A percentile compares a stretch with the other conserved stretches of the same genome.
Conservation (phyloP, 2,329 filamentous ascomycete species). For the Chaetomium globosum region DNA sequence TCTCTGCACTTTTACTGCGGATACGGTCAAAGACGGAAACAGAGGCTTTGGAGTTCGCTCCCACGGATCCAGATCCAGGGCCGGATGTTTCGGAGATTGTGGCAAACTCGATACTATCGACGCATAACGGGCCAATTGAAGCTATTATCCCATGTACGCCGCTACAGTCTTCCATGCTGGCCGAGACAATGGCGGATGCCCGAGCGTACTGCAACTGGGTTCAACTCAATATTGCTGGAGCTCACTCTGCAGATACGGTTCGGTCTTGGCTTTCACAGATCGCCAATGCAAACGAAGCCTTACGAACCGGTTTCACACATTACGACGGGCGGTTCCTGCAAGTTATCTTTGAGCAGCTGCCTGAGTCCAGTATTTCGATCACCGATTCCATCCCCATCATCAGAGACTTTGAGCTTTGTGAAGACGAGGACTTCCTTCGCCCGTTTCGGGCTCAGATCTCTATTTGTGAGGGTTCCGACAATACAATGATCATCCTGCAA, state of each 20-base stretch:
- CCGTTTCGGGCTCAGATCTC: constrained; percentile 66
- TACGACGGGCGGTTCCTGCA: constrained; percentile 59
- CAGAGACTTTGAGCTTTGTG: constrained; percentile 47
- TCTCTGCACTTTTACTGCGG: constrained; percentile 38
- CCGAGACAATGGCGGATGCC: constrained; percentile 65
- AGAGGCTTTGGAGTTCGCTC: not conserved
- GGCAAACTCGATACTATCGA: constrained; percentile 22
- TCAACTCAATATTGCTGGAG: constrained; percentile 58
- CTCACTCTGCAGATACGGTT: constrained; percentile 46
- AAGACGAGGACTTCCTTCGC: constrained; percentile 48
- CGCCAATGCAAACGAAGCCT: constrained; percentile 61
- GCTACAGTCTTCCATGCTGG: constrained; percentile 78
- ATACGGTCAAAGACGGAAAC: constrained; percentile 18
- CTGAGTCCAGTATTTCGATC: constrained; percentile 47
- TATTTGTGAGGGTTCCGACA: constrained; percentile 21
- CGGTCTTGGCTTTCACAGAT: constrained; percentile 54
- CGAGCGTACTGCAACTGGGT: constrained; percentile 78
- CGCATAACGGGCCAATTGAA: constrained; percentile 48
- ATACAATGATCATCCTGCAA: constrained; percentile 51
- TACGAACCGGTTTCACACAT: constrained; percentile 74
- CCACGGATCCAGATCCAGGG: not conserved
- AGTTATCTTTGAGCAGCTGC: constrained; percentile 62
- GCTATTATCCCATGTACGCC: constrained; percentile 64
- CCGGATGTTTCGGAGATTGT: constrained; percentile 1
- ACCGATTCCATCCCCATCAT: constrained; percentile 41